phyloP scores from a whole-genome alignment of 2,329 filamentous ascomycete genomes.

The Alternaria hordeiaustralica region DNA sequence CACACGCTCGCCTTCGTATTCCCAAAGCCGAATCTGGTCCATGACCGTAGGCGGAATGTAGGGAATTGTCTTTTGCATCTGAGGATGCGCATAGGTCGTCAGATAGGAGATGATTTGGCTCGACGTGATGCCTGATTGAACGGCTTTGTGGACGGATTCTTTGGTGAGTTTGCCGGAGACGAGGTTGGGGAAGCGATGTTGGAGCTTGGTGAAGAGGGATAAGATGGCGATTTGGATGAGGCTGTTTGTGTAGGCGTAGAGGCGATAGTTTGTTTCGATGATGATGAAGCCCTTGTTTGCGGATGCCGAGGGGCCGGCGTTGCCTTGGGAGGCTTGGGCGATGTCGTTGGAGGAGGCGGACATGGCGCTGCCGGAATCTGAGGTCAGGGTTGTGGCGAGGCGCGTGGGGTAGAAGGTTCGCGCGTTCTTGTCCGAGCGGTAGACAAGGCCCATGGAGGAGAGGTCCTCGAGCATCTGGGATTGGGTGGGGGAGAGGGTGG shows the following conservation, averaged over 20 bases:
- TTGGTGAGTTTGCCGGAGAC: conserved; percentile 91
- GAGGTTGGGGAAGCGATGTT: conserved; percentile 92
- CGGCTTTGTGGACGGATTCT: conserved; percentile 84
- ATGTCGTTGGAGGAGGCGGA: conserved; percentile 63
- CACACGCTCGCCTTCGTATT: conserved; percentile 95
- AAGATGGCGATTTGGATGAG: conserved; percentile 94
- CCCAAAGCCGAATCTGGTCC: conserved; percentile 97
- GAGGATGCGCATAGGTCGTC: conserved; percentile 88
- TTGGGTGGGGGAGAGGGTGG: conserved; percentile 80
- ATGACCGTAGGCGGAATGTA: conserved; percentile 93
- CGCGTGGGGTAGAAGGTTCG: conserved; percentile 83
- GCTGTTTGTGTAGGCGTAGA: conserved; percentile 96
- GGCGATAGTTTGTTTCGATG: conserved; percentile 95
- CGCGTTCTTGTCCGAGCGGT: conserved; percentile 59
- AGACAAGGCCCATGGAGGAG: conserved; percentile 90
- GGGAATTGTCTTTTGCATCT: conserved; percentile 80
- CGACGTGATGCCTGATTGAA: conserved; percentile 88
- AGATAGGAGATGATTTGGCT: conserved; percentile 96
- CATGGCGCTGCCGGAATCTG: conserved; percentile 62
- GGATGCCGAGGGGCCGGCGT: conserved; percentile 22
- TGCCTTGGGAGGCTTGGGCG: conserved; percentile 34
- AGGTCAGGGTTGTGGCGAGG: conserved; percentile 90
- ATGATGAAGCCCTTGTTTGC: conserved; percentile 81
- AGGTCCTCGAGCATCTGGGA: conserved; percentile 89
- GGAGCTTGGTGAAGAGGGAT: conserved; percentile 84